Evolutionary conservation across 23 red algal species (phyloP).

Genomic region (Rhodosorus marinus): DNA sequence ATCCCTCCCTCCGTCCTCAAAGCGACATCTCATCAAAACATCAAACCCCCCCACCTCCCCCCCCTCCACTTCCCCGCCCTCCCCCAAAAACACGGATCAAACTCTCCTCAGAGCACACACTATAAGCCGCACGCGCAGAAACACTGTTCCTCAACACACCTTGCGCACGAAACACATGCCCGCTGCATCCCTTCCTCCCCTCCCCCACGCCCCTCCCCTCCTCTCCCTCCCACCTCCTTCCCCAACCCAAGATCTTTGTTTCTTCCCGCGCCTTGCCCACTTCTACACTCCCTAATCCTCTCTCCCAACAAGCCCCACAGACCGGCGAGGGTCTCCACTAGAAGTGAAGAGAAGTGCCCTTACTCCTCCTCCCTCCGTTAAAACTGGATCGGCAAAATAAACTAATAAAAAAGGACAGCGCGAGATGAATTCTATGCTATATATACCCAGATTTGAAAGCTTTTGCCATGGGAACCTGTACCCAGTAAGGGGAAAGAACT

Average conservation of each 20-base stretch:
- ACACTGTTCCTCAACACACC: neutral
- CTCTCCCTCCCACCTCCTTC: neutral
- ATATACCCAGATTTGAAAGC: too few species aligned
- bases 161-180: neutral
- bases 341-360: too few species aligned
- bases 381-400: too few species aligned
- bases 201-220: neutral
- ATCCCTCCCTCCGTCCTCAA: neutral
- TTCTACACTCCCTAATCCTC: neutral
- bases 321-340: too few species aligned
- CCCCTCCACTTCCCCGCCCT: neutral
- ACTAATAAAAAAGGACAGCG: too few species aligned
- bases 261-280: neutral
- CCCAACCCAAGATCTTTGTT: neutral
- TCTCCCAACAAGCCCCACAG: too few species aligned
- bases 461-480: too few species aligned
- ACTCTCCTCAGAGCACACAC: neutral
- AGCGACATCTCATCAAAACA: too few species aligned
- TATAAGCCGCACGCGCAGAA: neutral
- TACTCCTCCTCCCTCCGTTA: too few species aligned
- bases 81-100: neutral
- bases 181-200: neutral
- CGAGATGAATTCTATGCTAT: too few species aligned
- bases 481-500: too few species aligned
- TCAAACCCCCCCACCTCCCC: neutral